phyloP scores from a whole-genome alignment of 768 basidiomycete species.

The Russula earlei region DNA sequence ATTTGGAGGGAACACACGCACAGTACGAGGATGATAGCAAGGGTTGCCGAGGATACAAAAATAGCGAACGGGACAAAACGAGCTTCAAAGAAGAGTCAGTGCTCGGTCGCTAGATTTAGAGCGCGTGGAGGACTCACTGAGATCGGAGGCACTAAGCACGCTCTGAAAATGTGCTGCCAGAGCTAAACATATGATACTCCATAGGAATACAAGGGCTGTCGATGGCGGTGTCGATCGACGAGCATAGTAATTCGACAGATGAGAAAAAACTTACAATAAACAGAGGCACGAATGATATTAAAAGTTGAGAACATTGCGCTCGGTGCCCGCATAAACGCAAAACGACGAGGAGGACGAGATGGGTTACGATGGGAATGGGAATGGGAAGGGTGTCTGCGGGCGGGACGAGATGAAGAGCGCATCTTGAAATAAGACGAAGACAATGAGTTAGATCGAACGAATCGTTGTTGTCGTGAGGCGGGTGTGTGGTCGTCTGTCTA shows the following conservation, averaged over 20 bases:
- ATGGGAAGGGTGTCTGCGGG: constrained; percentile 23
- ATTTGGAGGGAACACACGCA: constrained; percentile 29
- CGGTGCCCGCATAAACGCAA: constrained; percentile 9
- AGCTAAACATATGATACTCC: constrained; percentile 70
- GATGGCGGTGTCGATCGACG: background rate
- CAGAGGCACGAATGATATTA: constrained; percentile 54
- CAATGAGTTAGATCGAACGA: constrained; percentile 23
- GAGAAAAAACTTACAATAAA: constrained; percentile 46
- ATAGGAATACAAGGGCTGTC: constrained; percentile 56
- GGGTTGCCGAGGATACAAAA: constrained; percentile 64
- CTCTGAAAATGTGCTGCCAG: constrained; percentile 72
- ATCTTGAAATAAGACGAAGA: constrained; percentile 27
- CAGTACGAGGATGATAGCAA: constrained; percentile 61
- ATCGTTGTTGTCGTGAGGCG: constrained; percentile 27
- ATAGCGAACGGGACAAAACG: constrained; percentile 82
- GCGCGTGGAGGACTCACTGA: constrained; percentile 44
- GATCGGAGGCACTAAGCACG: constrained; percentile 63
- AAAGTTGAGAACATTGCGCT: constrained; percentile 58
- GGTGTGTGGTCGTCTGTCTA: constrained; percentile 9
- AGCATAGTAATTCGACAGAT: background rate
- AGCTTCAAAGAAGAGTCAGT: constrained; percentile 35
- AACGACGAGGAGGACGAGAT: constrained; percentile 7
- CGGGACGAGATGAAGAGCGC: constrained; percentile 19
- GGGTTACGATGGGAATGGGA: constrained; percentile 5
- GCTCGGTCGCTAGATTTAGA: background rate